Percentiles rank a stretch among this genome's conserved stretches.
These are phyloP conservation scores for Aurantiochytrium sp. DNA, from an alignment of 108 stramenopile genomes.

Conservation along the genomic window DNA sequence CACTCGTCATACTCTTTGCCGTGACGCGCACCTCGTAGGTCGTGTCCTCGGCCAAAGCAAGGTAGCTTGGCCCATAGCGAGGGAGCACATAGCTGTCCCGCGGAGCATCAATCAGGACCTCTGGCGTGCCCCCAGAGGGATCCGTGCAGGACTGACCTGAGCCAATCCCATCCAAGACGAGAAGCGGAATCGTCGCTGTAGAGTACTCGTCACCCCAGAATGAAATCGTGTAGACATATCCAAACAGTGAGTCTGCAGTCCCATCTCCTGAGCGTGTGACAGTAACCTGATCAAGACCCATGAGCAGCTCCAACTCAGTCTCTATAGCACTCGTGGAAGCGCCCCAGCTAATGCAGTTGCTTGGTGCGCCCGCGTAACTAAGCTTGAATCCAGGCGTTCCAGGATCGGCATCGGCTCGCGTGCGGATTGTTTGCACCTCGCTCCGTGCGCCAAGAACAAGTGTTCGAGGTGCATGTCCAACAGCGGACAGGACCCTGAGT, in stretches of 20 bases:
- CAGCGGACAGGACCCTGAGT: not conserved
- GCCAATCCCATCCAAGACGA: not conserved
- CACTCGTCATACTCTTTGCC: constrained; percentile 6
- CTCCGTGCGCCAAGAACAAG: constrained; percentile 18
- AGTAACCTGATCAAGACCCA: constrained; percentile 23
- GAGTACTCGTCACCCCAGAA: constrained; percentile 31
- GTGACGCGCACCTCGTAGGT: constrained; percentile 21
- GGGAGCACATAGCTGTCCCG: constrained; percentile 9
- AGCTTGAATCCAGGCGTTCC: not conserved
- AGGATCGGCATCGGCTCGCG: constrained; percentile 18
- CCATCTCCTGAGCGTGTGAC: constrained; percentile 34
- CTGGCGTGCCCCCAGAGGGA: not conserved
- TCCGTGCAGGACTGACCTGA: not conserved
- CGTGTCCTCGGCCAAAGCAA: constrained; percentile 15
- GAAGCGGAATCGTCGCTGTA: not conserved
- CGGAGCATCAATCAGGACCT: constrained; percentile 19
- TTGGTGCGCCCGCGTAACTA: not conserved
- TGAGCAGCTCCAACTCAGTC: constrained; percentile 14
- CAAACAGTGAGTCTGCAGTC: constrained; percentile 13
- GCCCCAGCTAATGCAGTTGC: constrained; percentile 11
- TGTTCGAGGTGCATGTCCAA: not conserved
- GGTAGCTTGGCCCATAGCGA: not conserved
- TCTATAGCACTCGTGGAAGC: not conserved
- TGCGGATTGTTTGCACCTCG: constrained; percentile 33
- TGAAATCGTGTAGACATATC: constrained; percentile 35